Conservation (phyloP, 2,329 filamentous ascomycete species). For the Aureobasidium leucospermi region DNA sequence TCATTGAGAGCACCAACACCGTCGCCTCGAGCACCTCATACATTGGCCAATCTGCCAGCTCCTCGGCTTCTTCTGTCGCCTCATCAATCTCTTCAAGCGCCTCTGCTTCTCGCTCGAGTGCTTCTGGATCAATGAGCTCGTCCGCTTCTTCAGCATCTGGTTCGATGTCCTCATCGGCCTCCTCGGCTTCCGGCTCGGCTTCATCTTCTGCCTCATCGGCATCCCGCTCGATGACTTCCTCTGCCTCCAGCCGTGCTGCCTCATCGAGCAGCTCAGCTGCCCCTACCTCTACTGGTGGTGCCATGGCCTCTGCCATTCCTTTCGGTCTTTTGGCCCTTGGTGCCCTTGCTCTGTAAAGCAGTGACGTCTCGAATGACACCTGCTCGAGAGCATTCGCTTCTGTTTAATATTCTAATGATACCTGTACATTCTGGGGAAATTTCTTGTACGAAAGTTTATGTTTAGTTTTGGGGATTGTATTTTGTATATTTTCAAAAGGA, state of each 20-base stretch:
- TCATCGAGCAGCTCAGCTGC: neutral
- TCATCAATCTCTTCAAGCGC: conserved; percentile 12
- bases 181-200: conserved; percentile 74
- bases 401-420: conserved; percentile 3
- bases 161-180: conserved; percentile 36
- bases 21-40: conserved; percentile 24
- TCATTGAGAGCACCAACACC: conserved; percentile 40
- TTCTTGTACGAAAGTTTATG: neutral
- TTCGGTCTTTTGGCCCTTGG: conserved; percentile 17
- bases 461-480: neutral
- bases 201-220: conserved; percentile 31
- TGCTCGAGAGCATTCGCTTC: neutral
- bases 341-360: conserved; percentile 15
- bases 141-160: neutral
- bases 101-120: conserved; percentile 39
- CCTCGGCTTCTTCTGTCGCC: conserved; percentile 21
- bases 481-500: neutral
- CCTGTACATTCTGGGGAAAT: neutral
- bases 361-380: too few relatives aligned
- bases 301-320: conserved; percentile 14
- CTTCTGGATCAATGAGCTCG: neutral
- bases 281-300: conserved; percentile 14
- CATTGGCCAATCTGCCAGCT: conserved; percentile 25
- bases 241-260: neutral
- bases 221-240: conserved; percentile 41